Evolutionary conservation across 495 filamentous ascomycete genomes (phyloP).

Genomic region (Talaromyces proteolyticus): DNA sequence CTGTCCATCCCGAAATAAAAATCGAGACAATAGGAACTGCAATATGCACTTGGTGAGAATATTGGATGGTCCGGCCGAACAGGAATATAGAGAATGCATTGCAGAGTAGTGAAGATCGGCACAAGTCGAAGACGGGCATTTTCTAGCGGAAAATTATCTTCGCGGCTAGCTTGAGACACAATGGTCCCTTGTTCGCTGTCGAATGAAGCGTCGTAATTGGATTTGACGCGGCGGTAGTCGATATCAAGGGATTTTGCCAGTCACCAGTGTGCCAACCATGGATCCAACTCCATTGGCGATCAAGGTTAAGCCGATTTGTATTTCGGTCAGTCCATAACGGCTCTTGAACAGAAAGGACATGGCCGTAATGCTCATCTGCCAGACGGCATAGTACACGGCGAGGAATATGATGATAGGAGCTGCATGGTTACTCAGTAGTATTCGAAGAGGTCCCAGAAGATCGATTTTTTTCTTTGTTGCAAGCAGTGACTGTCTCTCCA

Average conservation of each 20-base stretch:
- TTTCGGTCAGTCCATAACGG: conserved; percentile 34
- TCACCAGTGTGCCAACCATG: conserved; percentile 41
- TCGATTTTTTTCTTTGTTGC: conserved; percentile 23
- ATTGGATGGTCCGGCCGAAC: conserved; percentile 56
- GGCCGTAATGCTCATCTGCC: conserved; percentile 52
- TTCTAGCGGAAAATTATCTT: conserved; percentile 38
- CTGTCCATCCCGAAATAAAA: conserved; percentile 53
- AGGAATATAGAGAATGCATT: conserved; percentile 37
- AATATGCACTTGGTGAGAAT: conserved; percentile 32
- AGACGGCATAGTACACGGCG: conserved; percentile 46
- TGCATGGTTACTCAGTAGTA: conserved; percentile 35
- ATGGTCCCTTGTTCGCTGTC: conserved; percentile 5
- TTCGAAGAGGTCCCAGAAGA: conserved; percentile 35
- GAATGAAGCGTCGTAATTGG: conserved; percentile 14
- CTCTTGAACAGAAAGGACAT: conserved; percentile 44
- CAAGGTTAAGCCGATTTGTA: conserved; percentile 44
- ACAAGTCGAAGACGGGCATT: conserved; percentile 39
- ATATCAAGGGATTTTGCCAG: conserved; percentile 37
- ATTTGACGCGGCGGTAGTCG: conserved; percentile 32
- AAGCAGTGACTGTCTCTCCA: conserved; percentile 3
- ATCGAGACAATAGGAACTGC: conserved; percentile 50
- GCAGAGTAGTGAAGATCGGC: conserved; percentile 29
- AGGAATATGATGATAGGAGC: conserved; percentile 44
- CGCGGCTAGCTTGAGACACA: not conserved
- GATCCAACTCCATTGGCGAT: conserved; percentile 46